phyloP scores from a whole-genome alignment of 768 basidiomycete species.

The Dictyophora rubrovolvata region DNA sequence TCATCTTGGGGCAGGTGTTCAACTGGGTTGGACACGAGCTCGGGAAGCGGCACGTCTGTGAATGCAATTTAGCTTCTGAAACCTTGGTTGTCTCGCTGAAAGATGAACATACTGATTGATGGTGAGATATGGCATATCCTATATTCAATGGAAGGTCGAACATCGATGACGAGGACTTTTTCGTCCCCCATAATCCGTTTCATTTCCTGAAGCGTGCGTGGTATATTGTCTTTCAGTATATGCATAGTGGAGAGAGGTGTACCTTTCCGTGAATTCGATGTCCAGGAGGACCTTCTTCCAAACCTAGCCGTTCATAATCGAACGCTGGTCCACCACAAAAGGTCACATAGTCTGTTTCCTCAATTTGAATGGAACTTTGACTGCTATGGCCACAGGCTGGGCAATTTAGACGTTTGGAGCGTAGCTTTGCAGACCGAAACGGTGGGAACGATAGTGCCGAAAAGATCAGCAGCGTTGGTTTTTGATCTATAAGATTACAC shows the following conservation, averaged over 20 bases:
- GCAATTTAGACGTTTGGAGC: slow-evolving; percentile 60
- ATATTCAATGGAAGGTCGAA: slow-evolving; percentile 69
- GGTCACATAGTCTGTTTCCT: slow-evolving; percentile 65
- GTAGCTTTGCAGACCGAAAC: slow-evolving; percentile 78
- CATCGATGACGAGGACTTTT: slow-evolving; percentile 51
- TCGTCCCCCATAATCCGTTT: slow-evolving; percentile 24
- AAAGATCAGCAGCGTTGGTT: slow-evolving; percentile 61
- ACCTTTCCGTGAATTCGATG: slow-evolving; percentile 38
- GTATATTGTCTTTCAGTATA: neutral
- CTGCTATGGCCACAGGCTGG: slow-evolving; percentile 58
- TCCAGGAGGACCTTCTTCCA: slow-evolving; percentile 23
- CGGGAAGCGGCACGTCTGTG: slow-evolving; percentile 66
- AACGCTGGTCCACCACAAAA: slow-evolving; percentile 73
- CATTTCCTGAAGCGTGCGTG: slow-evolving; percentile 34
- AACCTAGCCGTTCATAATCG: slow-evolving; percentile 53
- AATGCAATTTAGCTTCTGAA: too few species aligned
- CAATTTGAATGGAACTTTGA: slow-evolving; percentile 34
- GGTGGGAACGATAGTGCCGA: slow-evolving; percentile 59
- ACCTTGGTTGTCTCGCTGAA: too few species aligned
- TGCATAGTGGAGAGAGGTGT: slow-evolving; percentile 11
- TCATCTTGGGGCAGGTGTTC: slow-evolving; percentile 24
- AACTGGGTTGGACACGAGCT: slow-evolving; percentile 53
- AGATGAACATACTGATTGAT: slow-evolving; percentile 66
- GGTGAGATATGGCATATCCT: slow-evolving; percentile 74
- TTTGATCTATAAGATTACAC: slow-evolving; percentile 37